Conservation (phyloP, 208 protist species). For the Novymonas esmeraldas region DNA sequence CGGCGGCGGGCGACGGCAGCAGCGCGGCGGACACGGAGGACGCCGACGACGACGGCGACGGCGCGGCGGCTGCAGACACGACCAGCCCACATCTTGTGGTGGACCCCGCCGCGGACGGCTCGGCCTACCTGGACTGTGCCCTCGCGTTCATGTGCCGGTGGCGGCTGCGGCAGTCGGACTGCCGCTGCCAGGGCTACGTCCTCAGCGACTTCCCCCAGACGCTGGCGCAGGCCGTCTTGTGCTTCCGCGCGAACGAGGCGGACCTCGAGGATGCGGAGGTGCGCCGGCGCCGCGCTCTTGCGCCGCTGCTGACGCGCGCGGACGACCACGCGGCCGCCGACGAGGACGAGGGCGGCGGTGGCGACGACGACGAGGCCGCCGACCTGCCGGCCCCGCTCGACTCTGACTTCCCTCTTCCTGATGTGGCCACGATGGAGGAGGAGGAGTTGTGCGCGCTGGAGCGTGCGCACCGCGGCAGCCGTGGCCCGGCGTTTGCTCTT, state of each 20-base stretch:
- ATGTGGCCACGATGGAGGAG: conserved; percentile 49
- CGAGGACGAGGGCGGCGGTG: conserved; percentile 5
- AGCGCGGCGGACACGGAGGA: conserved; percentile 25
- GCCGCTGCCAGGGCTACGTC: conserved; percentile 91
- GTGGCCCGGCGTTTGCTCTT: conserved; percentile 12
- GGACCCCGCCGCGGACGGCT: conserved; percentile 19
- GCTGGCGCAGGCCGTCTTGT: conserved; percentile 77
- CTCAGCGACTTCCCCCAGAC: conserved; percentile 87
- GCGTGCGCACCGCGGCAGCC: conserved; percentile 26
- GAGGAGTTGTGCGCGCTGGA: conserved; percentile 42
- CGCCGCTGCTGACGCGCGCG: conserved; percentile 15
- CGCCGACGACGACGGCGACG: background rate
- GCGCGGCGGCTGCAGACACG: background rate
- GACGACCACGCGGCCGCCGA: conserved; percentile 16
- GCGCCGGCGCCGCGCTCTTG: conserved; percentile 27
- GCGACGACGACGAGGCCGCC: conserved; percentile 10
- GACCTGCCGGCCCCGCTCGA: conserved; percentile 55
- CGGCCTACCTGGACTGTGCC: conserved; percentile 69
- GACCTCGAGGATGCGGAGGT: conserved; percentile 35
- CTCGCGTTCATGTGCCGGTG: conserved; percentile 85
- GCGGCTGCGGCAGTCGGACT: conserved; percentile 82
- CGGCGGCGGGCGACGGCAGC: background rate
- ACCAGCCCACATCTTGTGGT: background rate
- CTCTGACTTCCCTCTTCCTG: conserved; percentile 59
- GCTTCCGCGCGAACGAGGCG: conserved; percentile 62